Base-by-base conservation (phyloP, 495 filamentous ascomycete genomes). In the Pyrenopolyporus hunteri region DNA sequence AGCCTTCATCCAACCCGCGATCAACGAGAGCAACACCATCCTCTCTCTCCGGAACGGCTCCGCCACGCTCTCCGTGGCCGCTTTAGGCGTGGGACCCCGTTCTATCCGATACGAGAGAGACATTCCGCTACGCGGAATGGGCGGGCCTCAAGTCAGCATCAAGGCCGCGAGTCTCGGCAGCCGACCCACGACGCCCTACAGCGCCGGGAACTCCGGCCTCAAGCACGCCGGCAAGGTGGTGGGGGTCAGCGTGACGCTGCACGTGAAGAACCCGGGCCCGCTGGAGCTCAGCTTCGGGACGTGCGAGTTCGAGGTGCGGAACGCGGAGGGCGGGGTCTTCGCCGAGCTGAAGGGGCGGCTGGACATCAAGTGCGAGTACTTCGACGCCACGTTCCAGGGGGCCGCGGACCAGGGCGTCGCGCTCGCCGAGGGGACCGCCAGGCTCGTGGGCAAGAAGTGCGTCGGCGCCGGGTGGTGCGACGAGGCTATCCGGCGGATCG, bases 261-360 rank as follows among this genome's bases (percentile, higher is more conserved):
- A 39, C 39, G 44, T 71, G 1, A 25, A 10, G 17, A 75, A 75
- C 40, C 70, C 66, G 6, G 64, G 55, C 17, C 66, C 68, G 0
- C 29, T 73, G 1, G 72, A 74, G 50, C 64, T 74, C 4, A 65
- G 61, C 45, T 57, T 74, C 58, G 72, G 73, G n/a, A 44, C 36
- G 13, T 68, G 66, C 44, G 47, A 49, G 2, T 72, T 71, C 45
- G 64, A 70, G 39, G 68, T 74, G 19, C 59, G 35, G 14, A 57
- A 59, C 37, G 51, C 25, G 5, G 13, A 60, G 3, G 63, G 59
- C 40, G 50, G 39, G 13, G 42, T 60, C 39, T 36, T 76, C 16
- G 69, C 65, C 14, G 37, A 51, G 32, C 61, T 72, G 16, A 66
- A 63, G 59, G 70, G 72, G 1, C 39, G 44, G 6, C 59, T 69